Evolutionary conservation across 805 yeast genomes (phyloP), one percentile per base, ranked within the genome.

Genomic region (Candida nitratophila): DNA sequence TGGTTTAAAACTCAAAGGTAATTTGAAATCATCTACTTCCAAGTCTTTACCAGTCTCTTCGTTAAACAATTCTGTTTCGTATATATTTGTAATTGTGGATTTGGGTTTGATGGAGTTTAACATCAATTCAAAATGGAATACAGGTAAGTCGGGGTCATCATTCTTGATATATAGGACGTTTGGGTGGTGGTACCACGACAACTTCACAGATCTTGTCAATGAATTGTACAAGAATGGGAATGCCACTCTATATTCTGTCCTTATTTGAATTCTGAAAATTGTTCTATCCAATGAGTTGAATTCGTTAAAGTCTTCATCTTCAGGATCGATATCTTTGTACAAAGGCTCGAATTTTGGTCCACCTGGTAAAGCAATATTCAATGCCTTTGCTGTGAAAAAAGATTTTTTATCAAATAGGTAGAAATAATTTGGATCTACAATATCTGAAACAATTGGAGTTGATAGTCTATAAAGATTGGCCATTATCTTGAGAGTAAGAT

Each of bases 271-370:
- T 47, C 99, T 73, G 64, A 86, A 83, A 20, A 93, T 88, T 21
- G 89, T 79, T 57, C 96, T 69, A 56, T 90, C 96, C 34, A 91
- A 74, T 9, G 96, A 77, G 55, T 90, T 90, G 65, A 93, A 90
- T 60, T 91, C 98, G 44, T 86, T 87, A 61, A 75, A 85, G 58
- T 90, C 97, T 47, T 84, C 91, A 24, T 61, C 60, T 39, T 79
- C 85, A 24, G 73, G 72, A 51, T 80, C 80, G 33, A 70, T 67
- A 42, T 83, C 86, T 47, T 81, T 79, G 64, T 72, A 79, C 15
- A 90, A 64, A 0, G 96, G 96, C 64, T 90, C 98, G 63, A 89
- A 93, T 58, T 84, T 86, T 12, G 99, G 98, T 0, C 99, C 99
- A 12, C 96, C 96, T 0, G 97, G 96, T 30, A 93, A 70, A 1